Conservation (phyloP, 1,139 yeast genomes). For the Yarrowia galli region DNA sequence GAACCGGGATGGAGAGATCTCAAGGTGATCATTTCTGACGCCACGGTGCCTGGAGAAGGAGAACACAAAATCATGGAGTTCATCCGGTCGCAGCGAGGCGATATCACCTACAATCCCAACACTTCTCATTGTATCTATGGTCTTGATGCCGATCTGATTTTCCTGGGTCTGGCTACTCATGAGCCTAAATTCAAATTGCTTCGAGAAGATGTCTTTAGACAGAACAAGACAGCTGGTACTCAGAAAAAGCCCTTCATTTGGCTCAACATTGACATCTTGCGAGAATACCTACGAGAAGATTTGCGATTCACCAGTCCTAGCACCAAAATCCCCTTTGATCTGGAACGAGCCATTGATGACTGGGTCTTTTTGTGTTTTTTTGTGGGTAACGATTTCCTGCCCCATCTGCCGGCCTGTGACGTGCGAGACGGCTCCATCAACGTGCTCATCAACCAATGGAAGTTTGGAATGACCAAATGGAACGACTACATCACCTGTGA, state of each 20-base stretch:
- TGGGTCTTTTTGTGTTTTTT: slow-evolving; percentile 99
- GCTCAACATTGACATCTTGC: slow-evolving; percentile 85
- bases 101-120: slow-evolving; percentile 78
- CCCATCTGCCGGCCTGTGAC: slow-evolving; percentile 93
- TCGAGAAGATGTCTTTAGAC: slow-evolving; percentile 95
- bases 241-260: slow-evolving; percentile 86
- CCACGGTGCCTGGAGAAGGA: slow-evolving; percentile 99
- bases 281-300: slow-evolving; percentile 90
- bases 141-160: slow-evolving; percentile 95
- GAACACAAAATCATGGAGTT: slow-evolving; percentile 98
- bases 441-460: slow-evolving; percentile 82
- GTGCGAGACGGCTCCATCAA: slow-evolving; percentile 96
- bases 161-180: slow-evolving; percentile 95
- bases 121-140: slow-evolving; percentile 97
- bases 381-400: slow-evolving; percentile 97
- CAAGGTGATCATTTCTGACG: slow-evolving; percentile 87
- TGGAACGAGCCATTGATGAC: slow-evolving; percentile 96
- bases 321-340: slow-evolving; percentile 62
- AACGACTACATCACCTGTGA: slow-evolving; percentile 87
- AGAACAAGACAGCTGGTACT: slow-evolving; percentile 55
- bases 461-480: slow-evolving; percentile 67
- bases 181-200: slow-evolving; percentile 95
- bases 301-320: slow-evolving; percentile 72
- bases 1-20: slow-evolving; percentile 92
- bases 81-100: slow-evolving; percentile 81